Percentiles rank a stretch among this genome's conserved stretches.
Evolutionary conservation across 2,329 filamentous ascomycete species (phyloP).

Genomic region (Eurotiales sp.): DNA sequence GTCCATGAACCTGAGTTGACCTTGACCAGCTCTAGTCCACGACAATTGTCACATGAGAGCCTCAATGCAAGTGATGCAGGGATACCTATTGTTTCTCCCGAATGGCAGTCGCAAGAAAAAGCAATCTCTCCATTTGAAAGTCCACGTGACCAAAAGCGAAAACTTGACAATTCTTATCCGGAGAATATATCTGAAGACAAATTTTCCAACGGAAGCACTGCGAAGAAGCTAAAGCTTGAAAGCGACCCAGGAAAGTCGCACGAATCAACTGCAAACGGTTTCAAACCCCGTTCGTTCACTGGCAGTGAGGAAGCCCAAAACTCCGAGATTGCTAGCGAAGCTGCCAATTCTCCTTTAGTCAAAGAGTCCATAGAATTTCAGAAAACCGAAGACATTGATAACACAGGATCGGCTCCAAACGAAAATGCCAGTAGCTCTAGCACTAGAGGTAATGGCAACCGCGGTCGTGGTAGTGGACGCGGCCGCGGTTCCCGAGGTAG

Average conservation of each 20-base stretch:
- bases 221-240: constrained; percentile 31
- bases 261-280: constrained; percentile 19
- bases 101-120: not conserved
- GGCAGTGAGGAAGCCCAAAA: constrained; percentile 18
- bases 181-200: not conserved
- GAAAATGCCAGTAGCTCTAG: constrained; percentile 15
- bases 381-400: constrained; percentile 22
- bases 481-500: constrained; percentile 27
- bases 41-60: not conserved
- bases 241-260: constrained; percentile 23
- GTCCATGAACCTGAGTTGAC: not conserved
- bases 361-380: constrained; percentile 19
- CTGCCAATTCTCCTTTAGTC: constrained; percentile 13
- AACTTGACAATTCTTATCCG: not conserved
- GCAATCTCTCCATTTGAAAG: not conserved
- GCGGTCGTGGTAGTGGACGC: constrained; percentile 30
- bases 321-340: constrained; percentile 18
- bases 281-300: not conserved
- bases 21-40: not conserved
- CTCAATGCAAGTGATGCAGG: not conserved
- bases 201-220: not conserved
- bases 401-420: constrained; percentile 18
- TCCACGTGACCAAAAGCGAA: constrained; percentile 12
- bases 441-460: constrained; percentile 27
- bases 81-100: too few species aligned